Evolutionary conservation across 495 filamentous ascomycete genomes (phyloP), one percentile per base, ranked within the genome.

Genomic region (Hyaloscypha finlandica): DNA sequence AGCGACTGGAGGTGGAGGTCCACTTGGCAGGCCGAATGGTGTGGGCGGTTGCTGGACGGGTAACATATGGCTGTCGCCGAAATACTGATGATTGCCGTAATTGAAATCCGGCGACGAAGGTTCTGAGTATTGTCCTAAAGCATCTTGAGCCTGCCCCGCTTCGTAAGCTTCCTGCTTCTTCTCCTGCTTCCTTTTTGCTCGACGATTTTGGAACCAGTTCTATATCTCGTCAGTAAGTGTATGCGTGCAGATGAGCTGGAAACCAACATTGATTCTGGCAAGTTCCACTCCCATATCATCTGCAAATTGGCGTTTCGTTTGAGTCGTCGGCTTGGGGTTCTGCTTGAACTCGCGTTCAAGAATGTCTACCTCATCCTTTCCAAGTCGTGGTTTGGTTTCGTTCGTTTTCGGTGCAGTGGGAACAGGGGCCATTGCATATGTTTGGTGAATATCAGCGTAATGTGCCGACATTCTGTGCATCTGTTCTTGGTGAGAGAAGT

Each of bases 191-290:
- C 70, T 32, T 29, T 74, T 72, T 30, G 74, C 73, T 48, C 92
- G 88, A 60, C 92, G 84, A 75, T 95, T 96, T 75, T 96, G 92
- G 77, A 94, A 96, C 92, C 92, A 95, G 71, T 94, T 94, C 92
- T 95, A 65, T 39, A 25, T 35, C 6, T 39, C 12, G 29, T 67
- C n/a, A 22, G 57, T 29, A 31, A 52, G 6, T 32, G 42, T 32
- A n/a, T 62, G 25, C 8, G 31, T 19, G 35, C 11, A 61, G 19
- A 33, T 31, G 22, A 20, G 30, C 20, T 11, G 19, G 32, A 6
- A 61, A 87, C 88, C 66, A 79, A 93, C 91, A 70, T 92, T 91
- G 71, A 94, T 91, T 68, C 90, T 83, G 16, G 89, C 86, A 63
- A 92, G 79, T 61, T 92, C 91, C 35, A 94, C 79, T 11, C 89